Evolutionary conservation across 495 filamentous ascomycete species (phyloP).

Genomic region (Hypoxylon fragiforme): DNA sequence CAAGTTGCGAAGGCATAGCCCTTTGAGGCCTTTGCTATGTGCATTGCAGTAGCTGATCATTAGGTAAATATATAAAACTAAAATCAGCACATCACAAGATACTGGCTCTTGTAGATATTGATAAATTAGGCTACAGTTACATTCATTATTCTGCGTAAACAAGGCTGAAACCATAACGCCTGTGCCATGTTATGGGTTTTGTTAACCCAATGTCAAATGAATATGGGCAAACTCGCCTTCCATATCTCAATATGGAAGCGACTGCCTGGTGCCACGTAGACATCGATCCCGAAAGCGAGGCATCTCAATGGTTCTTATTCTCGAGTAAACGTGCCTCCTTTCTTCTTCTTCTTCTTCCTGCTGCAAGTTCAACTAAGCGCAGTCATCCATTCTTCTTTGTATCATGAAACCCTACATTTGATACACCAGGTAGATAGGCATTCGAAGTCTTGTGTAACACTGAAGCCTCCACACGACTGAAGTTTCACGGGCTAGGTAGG

Average conservation of each 20-base stretch:
- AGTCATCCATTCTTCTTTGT: background rate
- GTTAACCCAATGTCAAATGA: constrained; percentile 5
- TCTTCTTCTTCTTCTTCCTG: no score
- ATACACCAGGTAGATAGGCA: no score
- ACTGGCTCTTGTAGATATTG: no score
- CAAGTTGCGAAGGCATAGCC: constrained; percentile 1
- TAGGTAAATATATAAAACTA: no score
- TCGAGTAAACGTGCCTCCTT: no score
- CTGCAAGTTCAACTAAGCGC: no score
- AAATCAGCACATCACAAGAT: no score
- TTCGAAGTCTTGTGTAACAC: no score
- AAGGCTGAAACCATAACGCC: constrained; percentile 25
- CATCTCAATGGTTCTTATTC: background rate
- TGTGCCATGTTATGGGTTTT: constrained; percentile 25
- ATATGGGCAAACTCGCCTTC: background rate
- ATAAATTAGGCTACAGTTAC: no score
- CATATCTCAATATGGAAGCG: constrained; percentile 1
- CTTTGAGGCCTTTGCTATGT: background rate
- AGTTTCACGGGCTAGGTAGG: no score
- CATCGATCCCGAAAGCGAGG: no score
- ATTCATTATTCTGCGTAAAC: constrained; percentile 9
- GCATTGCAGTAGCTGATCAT: background rate
- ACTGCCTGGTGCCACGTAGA: background rate
- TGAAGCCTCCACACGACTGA: no score
- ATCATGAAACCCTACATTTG: background rate